Percentiles rank a stretch among this genome's conserved stretches.
Evolutionary conservation across 2,329 filamentous ascomycete genomes (phyloP).

Genomic region (Verticillium dahliae): DNA sequence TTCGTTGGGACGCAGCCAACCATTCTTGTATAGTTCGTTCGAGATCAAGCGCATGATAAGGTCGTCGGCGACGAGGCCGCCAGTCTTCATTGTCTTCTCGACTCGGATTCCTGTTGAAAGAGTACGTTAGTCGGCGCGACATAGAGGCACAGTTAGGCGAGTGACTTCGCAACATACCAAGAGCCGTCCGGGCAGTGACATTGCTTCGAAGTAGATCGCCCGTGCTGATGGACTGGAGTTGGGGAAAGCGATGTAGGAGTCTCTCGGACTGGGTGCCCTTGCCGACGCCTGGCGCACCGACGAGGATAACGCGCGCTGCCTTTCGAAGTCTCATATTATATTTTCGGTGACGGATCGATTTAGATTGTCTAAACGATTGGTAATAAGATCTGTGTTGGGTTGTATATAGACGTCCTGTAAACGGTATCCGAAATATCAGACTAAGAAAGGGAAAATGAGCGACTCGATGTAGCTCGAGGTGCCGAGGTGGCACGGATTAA

Average conservation of each 20-base stretch:
- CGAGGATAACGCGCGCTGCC: slow-evolving; percentile 87
- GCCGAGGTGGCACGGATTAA: not conserved
- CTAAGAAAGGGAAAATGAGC: not conserved
- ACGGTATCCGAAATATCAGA: too few relatives aligned
- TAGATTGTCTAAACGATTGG: slow-evolving; percentile 2
- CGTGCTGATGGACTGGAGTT: slow-evolving; percentile 86
- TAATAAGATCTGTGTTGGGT: not conserved
- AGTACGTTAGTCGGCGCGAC: not conserved
- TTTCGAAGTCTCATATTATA: slow-evolving; percentile 58
- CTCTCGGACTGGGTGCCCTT: slow-evolving; percentile 95
- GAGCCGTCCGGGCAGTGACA: slow-evolving; percentile 79
- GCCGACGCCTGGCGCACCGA: slow-evolving; percentile 93
- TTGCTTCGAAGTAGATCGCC: slow-evolving; percentile 88
- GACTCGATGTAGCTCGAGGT: slow-evolving; percentile 3
- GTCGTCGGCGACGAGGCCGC: slow-evolving; percentile 83
- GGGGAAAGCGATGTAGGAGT: slow-evolving; percentile 77
- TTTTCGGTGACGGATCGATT: not conserved
- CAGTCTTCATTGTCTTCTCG: slow-evolving; percentile 79
- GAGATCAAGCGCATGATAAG: slow-evolving; percentile 90
- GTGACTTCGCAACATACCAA: slow-evolving; percentile 52
- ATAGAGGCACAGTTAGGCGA: not conserved
- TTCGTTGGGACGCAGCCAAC: slow-evolving; percentile 62
- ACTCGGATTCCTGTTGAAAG: slow-evolving; percentile 70
- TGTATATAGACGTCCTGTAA: not conserved
- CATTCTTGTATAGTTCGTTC: slow-evolving; percentile 76